Base-by-base conservation (phyloP, 306 rosid species). In the Medicago lupulina region DNA sequence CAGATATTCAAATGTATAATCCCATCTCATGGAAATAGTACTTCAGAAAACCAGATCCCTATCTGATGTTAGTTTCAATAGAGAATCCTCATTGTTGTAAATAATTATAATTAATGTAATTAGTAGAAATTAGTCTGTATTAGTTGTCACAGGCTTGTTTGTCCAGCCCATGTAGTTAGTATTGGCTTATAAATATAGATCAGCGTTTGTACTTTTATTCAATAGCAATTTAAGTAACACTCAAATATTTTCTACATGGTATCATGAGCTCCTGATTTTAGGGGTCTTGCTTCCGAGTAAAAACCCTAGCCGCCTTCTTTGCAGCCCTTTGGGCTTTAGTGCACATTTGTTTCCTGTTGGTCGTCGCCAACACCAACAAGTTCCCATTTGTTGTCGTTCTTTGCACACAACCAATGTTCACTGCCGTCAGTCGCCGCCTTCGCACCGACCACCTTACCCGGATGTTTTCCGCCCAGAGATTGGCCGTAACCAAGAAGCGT, bases 11-110 rank as follows among this genome's bases (percentile, higher is more conserved):
- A 49, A 50, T 51, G 8, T 43, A 71, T 69, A 61, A 61, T 23
- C 60, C 58, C 64, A 14, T 71, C 73, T 41, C 57, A 25, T 41
- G 18, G 66, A 66, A 40, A 51, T 71, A 64, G 68, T 34, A 39
- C 15, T n/a, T 19, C 18, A 28, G 16, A 63, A 38, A 63, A 75
- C 23, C 12, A 4, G 19, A 61, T 31, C 68, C 21, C 59, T 17
- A 16, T n/a, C 13, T 62, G 46, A 15, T 31, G 16, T 59, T 60
- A 36, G 9, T 36, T 62, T 34, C 14, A 10, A 62, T 40, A n/a
- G 47, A 34, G 13, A 34, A 34, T 15, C 23, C 14, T 23, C 46
- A 47, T 14, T 14, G 17, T 47, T 47, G 17, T 47, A 47, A n/a
- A 47, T 47, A 47, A 14, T 47, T 47, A 47, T 47, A 47, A 47